These are phyloP conservation scores for Daedaleopsis nitida DNA, from an alignment of 768 basidiomycete genomes.

Conservation along the genomic window DNA sequence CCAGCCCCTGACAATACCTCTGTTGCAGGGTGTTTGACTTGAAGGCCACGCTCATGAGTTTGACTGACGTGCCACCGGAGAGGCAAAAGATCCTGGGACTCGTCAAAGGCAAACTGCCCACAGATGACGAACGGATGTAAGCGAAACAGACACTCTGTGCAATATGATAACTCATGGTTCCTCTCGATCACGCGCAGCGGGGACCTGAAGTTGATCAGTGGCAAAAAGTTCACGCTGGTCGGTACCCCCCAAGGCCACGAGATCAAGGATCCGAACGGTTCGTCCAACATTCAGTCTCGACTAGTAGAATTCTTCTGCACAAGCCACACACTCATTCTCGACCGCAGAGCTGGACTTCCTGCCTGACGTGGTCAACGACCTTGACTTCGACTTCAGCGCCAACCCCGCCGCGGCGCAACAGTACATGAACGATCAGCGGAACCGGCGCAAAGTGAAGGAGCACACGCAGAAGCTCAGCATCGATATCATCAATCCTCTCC, in stretches of 20 bases:
- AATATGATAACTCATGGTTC: not conserved
- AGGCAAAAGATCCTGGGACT: slow-evolving; percentile 88
- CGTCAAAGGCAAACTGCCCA: slow-evolving; percentile 79
- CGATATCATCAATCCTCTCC: slow-evolving; percentile 75
- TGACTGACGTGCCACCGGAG: slow-evolving; percentile 81
- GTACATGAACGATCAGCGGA: slow-evolving; percentile 77
- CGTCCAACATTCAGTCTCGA: too few relatives aligned
- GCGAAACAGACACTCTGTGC: slow-evolving; percentile 15
- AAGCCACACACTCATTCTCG: not conserved
- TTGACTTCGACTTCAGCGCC: slow-evolving; percentile 78
- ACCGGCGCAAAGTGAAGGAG: slow-evolving; percentile 79
- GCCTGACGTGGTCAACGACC: slow-evolving; percentile 76
- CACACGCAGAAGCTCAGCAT: slow-evolving; percentile 62
- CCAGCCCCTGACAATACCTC: not conserved
- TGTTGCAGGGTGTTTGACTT: slow-evolving; percentile 73
- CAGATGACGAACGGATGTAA: slow-evolving; percentile 69
- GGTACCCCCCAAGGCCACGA: slow-evolving; percentile 87
- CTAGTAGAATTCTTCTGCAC: too few relatives aligned
- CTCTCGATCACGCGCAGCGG: slow-evolving; percentile 38
- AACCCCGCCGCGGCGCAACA: slow-evolving; percentile 56
- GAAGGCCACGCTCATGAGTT: slow-evolving; percentile 60
- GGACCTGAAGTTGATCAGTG: slow-evolving; percentile 56
- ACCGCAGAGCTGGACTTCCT: slow-evolving; percentile 59
- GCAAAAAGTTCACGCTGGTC: slow-evolving; percentile 81
- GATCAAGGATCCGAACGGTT: slow-evolving; percentile 77